These are phyloP conservation scores for Neopestalotiopsis clavispora DNA, from an alignment of 2,329 filamentous ascomycete species.

Conservation along the genomic window DNA sequence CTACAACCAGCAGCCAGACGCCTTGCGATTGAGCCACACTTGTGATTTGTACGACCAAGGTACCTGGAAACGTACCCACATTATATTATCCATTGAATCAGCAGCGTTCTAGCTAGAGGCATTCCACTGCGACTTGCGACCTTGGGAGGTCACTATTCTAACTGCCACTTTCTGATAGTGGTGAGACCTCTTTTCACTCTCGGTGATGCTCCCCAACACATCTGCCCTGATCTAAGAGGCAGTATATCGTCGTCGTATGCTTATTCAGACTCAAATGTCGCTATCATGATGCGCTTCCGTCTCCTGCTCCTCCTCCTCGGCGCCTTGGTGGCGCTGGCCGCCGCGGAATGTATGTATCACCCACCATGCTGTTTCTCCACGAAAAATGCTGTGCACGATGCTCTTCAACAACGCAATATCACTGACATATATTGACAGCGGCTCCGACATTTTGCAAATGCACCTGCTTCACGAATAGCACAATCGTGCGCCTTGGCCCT, in stretches of 20 bases:
- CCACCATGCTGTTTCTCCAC: background rate
- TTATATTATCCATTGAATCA: too few species aligned
- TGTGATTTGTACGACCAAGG: background rate
- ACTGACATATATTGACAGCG: slow-evolving; percentile 43
- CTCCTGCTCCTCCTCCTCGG: slow-evolving; percentile 35
- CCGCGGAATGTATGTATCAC: slow-evolving; percentile 47
- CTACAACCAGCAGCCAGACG: too few species aligned
- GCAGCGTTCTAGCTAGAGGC: too few species aligned
- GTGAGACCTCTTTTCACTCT: background rate
- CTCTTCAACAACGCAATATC: slow-evolving; percentile 22
- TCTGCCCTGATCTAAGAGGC: background rate
- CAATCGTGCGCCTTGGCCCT: slow-evolving; percentile 66
- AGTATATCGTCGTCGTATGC: background rate
- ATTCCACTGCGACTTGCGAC: too few species aligned
- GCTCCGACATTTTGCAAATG: slow-evolving; percentile 72
- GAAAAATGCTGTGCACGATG: background rate
- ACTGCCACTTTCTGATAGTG: background rate
- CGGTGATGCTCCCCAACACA: background rate
- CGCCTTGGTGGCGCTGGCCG: slow-evolving; percentile 33
- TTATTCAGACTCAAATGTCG: background rate
- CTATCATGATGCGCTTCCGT: slow-evolving; percentile 32
- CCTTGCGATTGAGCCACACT: background rate
- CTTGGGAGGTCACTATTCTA: background rate
- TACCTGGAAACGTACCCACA: too few species aligned
- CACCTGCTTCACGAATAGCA: slow-evolving; percentile 73